Evolutionary conservation across 2,329 filamentous ascomycete genomes (phyloP), one percentile per base, ranked within the genome.

Genomic region (Chrysosporium keratinophilum): DNA sequence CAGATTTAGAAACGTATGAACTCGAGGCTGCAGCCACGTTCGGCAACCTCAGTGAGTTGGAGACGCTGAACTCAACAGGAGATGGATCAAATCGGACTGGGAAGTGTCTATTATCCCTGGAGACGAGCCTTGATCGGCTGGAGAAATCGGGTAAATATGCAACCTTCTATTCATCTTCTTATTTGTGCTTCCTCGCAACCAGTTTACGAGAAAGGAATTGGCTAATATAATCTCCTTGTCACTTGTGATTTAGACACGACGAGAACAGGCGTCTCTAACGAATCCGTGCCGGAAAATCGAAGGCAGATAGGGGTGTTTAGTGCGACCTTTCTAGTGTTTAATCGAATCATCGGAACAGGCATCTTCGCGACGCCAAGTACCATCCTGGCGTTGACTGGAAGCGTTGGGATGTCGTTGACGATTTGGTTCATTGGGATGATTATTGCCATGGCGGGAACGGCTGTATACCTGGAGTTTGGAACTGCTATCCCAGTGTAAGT

Each of bases 301-400:
- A 67, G 68, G 15, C 67, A 70, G 53, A 70, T 73, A 49, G 70
- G 70, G 43, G 61, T 71, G 6, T 55, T 71, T 56, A 70, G 65
- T 54, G 70, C 71, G n/a, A 62, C 72, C 1, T 71, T 74, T 53
- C 62, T 76, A 43, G 75, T 76, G 53, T 73, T 76, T 59, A 76
- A 76, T 59, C 69, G 74, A 1, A 69, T 74, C 37, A 69, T 75
- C 51, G 75, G 75, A 11, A 74, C 74, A 0, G 75, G 75, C 39
- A 76, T 77, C 54, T 77, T 75, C 59, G 73, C 72, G 5, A 76
- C 72, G 0, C 75, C 75, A 3, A 69, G 71, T 37, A 68, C 69
- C 3, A 73, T 78, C 48, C 62, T 77, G 19, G 60, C 63, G 1
- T 63, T 71, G 58, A 73, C 70, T 1, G 69, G 72, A 1, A 76